Evolutionary conservation across 768 basidiomycete species (phyloP), one percentile per base, ranked within the genome.

Genomic region (Serendipita sp.): DNA sequence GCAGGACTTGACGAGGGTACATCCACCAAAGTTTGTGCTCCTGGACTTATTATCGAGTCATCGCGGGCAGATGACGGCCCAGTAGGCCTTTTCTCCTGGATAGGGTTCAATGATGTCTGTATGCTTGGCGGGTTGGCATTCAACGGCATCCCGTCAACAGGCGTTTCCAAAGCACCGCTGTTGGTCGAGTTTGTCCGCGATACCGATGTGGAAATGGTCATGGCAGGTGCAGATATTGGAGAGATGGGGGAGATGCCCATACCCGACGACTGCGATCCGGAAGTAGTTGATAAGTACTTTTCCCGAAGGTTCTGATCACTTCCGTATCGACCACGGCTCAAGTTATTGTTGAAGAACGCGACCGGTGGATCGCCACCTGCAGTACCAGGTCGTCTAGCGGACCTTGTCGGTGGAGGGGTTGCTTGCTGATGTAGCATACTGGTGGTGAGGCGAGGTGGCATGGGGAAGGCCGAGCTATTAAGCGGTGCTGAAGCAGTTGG

Each of bases 261-360:
- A 11, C 35, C 10, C 16, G 56, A 60, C 16, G 4, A 4, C 18
- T 60, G 56, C 10, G 56, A 60, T 30, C 4, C 36, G 16, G 23
- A 35, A 28, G 28, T 23, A 11, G 30, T 60, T 8, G 56, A 23
- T 8, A 60, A 35, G 35, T 60, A 60, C 36, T 35, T 23, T 18
- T 60, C 56, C 16, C 56, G 56, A 60, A 60, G 56, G 36, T 60
- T 60, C 56, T 60, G 56, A 30, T 60, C 56, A 35, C 56, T 60
- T n/a, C 56, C 56, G 28, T 34, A 34, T 10, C 56, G 56, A 4
- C 28, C 36, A 28, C 56, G 56, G 34, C 11, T 32, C 30, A 35
- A 10, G 8, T 3, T 3, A 10, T 38, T 38, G 56, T 60, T 60
- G 56, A 28, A 60, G 34, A 34, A 60, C 28, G 56, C 28, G 28